These are phyloP conservation scores for Mycena alexandri DNA, from an alignment of 768 basidiomycete species.

Conservation along the genomic window DNA sequence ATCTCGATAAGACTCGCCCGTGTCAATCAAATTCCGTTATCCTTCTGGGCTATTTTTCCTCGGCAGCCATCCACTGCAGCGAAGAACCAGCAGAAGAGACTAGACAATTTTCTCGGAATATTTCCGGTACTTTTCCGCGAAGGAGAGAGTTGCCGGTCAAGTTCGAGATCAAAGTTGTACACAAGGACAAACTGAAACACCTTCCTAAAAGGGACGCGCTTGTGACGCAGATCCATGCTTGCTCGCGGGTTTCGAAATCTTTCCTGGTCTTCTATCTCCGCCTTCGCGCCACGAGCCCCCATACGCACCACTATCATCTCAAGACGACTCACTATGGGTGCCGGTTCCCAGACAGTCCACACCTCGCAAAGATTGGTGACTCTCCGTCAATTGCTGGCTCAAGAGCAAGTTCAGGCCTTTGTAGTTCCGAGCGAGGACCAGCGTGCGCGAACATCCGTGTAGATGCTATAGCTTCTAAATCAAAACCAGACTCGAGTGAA, in stretches of 20 bases:
- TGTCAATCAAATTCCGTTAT: no score
- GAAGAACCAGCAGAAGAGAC: no score
- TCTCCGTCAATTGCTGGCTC: constrained; percentile 58
- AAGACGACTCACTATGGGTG: constrained; percentile 41
- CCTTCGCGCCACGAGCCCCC: not conserved
- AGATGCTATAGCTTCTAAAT: constrained; percentile 17
- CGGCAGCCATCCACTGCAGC: no score
- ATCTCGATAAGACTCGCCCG: no score
- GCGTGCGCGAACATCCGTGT: constrained; percentile 64
- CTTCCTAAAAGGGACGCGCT: constrained; percentile 9
- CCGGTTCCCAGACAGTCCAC: constrained; percentile 49
- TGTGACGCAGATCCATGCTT: constrained; percentile 30
- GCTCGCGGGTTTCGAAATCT: constrained; percentile 30
- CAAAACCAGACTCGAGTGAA: constrained; percentile 86
- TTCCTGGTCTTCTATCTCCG: constrained; percentile 9
- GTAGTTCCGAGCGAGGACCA: constrained; percentile 95
- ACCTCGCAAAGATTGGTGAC: constrained; percentile 62
- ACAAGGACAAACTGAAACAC: not conserved
- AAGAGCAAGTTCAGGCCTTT: constrained; percentile 69
- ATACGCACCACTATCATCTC: constrained; percentile 4
- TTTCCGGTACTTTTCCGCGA: no score
- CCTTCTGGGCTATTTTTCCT: no score
- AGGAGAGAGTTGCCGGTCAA: no score
- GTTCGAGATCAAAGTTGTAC: no score
- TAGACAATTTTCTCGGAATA: no score